A percentile compares a stretch with the other conserved stretches of the same genome.
phyloP scores from a whole-genome alignment of 164 flowering plant species.

The Stephania cephalantha region DNA sequence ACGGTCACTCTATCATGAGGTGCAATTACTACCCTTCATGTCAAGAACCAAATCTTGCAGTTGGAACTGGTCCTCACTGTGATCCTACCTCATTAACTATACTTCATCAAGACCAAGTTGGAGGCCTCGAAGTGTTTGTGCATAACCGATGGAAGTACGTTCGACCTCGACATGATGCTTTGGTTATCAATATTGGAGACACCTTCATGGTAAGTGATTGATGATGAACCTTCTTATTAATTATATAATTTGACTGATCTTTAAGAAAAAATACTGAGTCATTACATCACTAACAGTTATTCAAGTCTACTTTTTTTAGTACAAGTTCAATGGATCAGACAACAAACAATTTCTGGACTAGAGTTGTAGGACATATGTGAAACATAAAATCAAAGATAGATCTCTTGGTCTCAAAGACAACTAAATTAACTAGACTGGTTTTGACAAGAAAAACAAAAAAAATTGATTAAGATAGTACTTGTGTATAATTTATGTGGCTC shows the following conservation, averaged over 20 bases:
- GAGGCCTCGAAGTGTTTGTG: slow-evolving; percentile 61
- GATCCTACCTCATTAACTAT: slow-evolving; percentile 79
- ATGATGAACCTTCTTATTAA: neutral
- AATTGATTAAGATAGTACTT: too few relatives aligned
- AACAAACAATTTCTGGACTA: neutral
- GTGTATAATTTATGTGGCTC: too few relatives aligned
- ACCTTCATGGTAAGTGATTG: slow-evolving; percentile 49
- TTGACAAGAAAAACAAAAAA: too few relatives aligned
- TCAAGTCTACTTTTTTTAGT: neutral
- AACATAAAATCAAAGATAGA: neutral
- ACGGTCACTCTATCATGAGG: slow-evolving; percentile 52
- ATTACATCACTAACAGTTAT: too few relatives aligned
- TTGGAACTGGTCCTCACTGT: slow-evolving; percentile 78
- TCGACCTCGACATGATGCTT: slow-evolving; percentile 44
- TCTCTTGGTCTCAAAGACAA: neutral
- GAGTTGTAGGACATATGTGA: neutral
- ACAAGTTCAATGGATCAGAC: neutral
- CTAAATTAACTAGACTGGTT: neutral
- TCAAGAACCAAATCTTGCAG: slow-evolving; percentile 39
- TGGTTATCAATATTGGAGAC: slow-evolving; percentile 75
- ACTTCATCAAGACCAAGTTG: slow-evolving; percentile 78
- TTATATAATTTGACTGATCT: neutral
- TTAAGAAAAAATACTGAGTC: too few relatives aligned
- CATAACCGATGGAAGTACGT: slow-evolving; percentile 53
- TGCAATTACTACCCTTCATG: slow-evolving; percentile 68